These are phyloP conservation scores for Rhizopogon rudus DNA, from an alignment of 768 basidiomycete species.

Conservation along the genomic window DNA sequence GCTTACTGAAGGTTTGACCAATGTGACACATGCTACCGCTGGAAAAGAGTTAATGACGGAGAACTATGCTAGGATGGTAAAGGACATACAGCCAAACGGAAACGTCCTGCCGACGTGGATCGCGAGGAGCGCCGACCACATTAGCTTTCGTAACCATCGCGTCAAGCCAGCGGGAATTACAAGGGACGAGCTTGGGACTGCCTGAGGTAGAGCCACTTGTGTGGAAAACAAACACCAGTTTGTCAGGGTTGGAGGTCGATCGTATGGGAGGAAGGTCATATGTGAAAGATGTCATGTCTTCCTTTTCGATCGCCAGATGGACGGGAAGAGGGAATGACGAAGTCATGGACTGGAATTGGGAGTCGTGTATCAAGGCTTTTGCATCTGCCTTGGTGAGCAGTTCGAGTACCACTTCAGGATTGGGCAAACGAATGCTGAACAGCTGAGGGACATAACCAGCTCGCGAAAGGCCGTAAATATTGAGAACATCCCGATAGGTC, in stretches of 20 bases:
- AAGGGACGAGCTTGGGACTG: constrained; percentile 73
- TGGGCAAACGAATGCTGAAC: constrained; percentile 74
- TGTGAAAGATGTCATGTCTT: constrained; percentile 31
- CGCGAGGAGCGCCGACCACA: constrained; percentile 43
- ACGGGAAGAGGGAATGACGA: constrained; percentile 45
- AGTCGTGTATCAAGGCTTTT: constrained; percentile 59
- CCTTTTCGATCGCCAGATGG: constrained; percentile 39
- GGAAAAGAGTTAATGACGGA: constrained; percentile 31
- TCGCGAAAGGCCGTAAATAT: constrained; percentile 70
- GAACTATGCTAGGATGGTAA: constrained; percentile 11
- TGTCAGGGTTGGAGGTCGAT: constrained; percentile 28
- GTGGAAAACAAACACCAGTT: constrained; percentile 67
- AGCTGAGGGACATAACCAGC: constrained; percentile 77
- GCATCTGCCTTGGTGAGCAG: constrained; percentile 60
- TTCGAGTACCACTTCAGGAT: constrained; percentile 65
- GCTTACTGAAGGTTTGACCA: constrained; percentile 69
- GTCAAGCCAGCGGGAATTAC: constrained; percentile 62
- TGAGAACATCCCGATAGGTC: constrained; percentile 64
- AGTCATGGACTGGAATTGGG: constrained; percentile 42
- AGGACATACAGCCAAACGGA: constrained; percentile 64
- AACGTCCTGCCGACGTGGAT: constrained; percentile 57
- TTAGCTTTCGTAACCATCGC: constrained; percentile 57
- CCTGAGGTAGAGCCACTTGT: constrained; percentile 84
- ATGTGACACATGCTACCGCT: constrained; percentile 87
- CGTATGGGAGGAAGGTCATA: constrained; percentile 40